Percentiles rank a stretch among this genome's conserved stretches.
These are phyloP conservation scores for Wickerhamiella occidentalis DNA, from an alignment of 805 yeast species.

Conservation along the genomic window DNA sequence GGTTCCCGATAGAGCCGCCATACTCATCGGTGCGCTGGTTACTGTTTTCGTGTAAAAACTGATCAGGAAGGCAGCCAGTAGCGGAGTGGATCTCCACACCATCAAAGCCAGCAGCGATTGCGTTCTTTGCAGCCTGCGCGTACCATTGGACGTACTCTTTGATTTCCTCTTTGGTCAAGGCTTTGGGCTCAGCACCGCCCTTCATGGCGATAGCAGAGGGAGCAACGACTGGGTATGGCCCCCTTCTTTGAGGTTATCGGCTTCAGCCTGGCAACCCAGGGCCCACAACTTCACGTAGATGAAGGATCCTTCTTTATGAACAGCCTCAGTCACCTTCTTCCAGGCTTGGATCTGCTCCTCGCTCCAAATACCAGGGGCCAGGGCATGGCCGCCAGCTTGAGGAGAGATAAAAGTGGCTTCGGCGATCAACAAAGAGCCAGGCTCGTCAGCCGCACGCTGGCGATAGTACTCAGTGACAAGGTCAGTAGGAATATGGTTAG, in stretches of 20 bases:
- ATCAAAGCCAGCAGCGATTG: conserved; percentile 45
- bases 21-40: conserved; percentile 50
- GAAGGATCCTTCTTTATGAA: conserved; percentile 35
- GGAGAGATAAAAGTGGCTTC: conserved; percentile 44
- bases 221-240: conserved; percentile 26
- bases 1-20: conserved; percentile 52
- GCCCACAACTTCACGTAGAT: conserved; percentile 36
- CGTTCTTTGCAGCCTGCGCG: conserved; percentile 39
- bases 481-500: conserved; percentile 32
- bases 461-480: conserved; percentile 40
- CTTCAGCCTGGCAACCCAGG: conserved; percentile 35
- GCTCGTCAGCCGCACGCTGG: conserved; percentile 38
- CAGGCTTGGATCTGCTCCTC: conserved; percentile 26
- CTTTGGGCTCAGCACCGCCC: conserved; percentile 17
- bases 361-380: conserved; percentile 26
- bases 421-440: conserved; percentile 46
- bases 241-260: conserved; percentile 29
- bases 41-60: conserved; percentile 36
- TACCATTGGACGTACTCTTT: conserved; percentile 33
- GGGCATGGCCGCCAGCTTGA: conserved; percentile 31
- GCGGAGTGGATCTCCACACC: conserved; percentile 58
- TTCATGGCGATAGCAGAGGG: conserved; percentile 30
- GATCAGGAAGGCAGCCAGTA: conserved; percentile 44
- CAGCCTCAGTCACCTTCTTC: conserved; percentile 33
- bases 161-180: conserved; percentile 33